Evolutionary conservation across 2,329 filamentous ascomycete genomes (phyloP).

Genomic region (Xylariaceae sp.): DNA sequence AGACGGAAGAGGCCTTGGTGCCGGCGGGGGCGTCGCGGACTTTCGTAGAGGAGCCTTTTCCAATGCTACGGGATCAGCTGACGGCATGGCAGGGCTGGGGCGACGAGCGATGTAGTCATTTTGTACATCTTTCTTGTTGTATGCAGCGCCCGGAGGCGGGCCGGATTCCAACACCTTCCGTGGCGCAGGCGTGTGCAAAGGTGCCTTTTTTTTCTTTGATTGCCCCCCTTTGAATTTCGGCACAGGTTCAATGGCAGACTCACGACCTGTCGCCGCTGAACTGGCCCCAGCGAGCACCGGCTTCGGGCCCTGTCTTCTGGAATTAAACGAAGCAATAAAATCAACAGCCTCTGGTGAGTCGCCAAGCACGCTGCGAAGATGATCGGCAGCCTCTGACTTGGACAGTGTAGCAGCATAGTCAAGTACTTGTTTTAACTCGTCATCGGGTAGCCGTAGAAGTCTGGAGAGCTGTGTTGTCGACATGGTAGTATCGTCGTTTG

Average conservation of each 20-base stretch:
- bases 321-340: conserved; percentile 83
- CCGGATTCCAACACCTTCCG: conserved; percentile 69
- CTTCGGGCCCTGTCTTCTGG: conserved; percentile 57
- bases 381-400: conserved; percentile 77
- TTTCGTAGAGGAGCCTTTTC: conserved; percentile 57
- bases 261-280: conserved; percentile 5
- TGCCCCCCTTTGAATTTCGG: conserved; percentile 55
- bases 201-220: conserved; percentile 64
- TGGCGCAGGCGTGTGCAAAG: conserved; percentile 67
- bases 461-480: conserved; percentile 72
- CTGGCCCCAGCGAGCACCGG: conserved; percentile 25
- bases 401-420: conserved; percentile 80
- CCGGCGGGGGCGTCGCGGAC: conserved; percentile 52
- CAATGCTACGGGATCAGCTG: conserved; percentile 45
- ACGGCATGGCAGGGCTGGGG: conserved; percentile 45
- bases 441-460: conserved; percentile 83
- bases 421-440: conserved; percentile 82
- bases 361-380: conserved; percentile 87
- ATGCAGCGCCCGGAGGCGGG: conserved; percentile 68
- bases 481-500: conserved; percentile 46
- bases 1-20: conserved; percentile 64
- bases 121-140: conserved; percentile 73
- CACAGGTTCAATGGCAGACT: conserved; percentile 46
- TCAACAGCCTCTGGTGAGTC: conserved; percentile 79
- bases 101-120: conserved; percentile 73